Evolutionary conservation across 176 grass and related monocot species (phyloP), one percentile per base, ranked within the genome.

Genomic region (Oryza glaberrima): DNA sequence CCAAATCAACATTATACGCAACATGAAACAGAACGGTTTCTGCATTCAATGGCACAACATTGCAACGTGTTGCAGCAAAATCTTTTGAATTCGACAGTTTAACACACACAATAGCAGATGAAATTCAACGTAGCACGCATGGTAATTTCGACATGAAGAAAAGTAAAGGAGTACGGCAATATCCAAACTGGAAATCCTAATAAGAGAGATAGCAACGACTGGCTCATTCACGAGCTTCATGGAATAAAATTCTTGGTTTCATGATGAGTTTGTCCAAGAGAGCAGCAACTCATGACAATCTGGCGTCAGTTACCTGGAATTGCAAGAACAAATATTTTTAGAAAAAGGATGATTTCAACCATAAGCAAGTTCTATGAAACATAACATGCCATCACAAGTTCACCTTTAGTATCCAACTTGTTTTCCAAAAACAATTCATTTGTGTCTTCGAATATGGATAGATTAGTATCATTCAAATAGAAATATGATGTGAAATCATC

Each of bases 401-500:
- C 72, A 47, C 22, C 77, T 25, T 87, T 74, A 9, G 71, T 51
- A 78, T 79, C 58, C 48, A 80, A 78, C 70, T 47, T 79, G 35
- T 74, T 60, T 41, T 73, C 81, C 75, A 85, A 44, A 73, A 88
- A 79, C 70, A 63, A 87, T 66, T 80, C 73, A 47, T 90, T 76
- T 6, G 73, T 52, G 67, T 81, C 77, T 13, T 78, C 81, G 15
- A 92, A 88, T 25, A 87, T 23, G 36, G 92, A 67, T 4, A 60
- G 17, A 65, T 87, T 69, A 35, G 87, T 84, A 26, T 19, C 79
- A 69, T 72, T 88, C 35, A 75, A 69, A 61, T 78, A 77, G 67
- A 91, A 83, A 61, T 93, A 88, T 40, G 86, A 67, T 79, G 68
- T 80, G 10, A 75, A 82, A 28, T 45, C 82, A 84, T 86, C 91